phyloP scores from a whole-genome alignment of 2,329 filamentous ascomycete species.

The Diplocarpon mali region DNA sequence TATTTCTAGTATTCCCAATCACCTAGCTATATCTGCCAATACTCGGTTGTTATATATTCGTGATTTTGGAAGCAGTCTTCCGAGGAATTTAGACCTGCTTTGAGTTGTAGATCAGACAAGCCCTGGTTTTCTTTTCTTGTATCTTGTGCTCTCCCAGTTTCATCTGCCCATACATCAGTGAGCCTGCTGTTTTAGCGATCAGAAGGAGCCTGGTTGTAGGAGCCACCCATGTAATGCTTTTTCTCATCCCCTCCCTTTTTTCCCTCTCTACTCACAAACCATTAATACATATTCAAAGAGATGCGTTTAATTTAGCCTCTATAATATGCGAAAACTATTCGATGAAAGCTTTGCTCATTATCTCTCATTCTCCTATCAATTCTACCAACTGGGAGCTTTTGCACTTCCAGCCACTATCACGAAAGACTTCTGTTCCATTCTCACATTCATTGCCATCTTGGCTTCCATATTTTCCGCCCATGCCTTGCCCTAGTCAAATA shows the following conservation, averaged over 20 bases:
- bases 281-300: slow-evolving; percentile 23
- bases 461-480: slow-evolving; percentile 27
- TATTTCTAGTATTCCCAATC: not conserved
- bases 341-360: slow-evolving; percentile 22
- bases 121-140: slow-evolving; percentile 12
- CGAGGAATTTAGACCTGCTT: slow-evolving; percentile 11
- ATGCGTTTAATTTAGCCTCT: slow-evolving; percentile 6
- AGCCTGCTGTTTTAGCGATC: slow-evolving; percentile 6
- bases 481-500: slow-evolving; percentile 16
- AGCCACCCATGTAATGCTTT: slow-evolving; percentile 5
- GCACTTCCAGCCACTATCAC: slow-evolving; percentile 26
- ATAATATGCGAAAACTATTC: slow-evolving; percentile 8
- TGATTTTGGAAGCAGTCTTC: slow-evolving; percentile 10
- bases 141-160: slow-evolving; percentile 12
- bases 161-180: slow-evolving; percentile 11
- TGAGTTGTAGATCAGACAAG: slow-evolving; percentile 23
- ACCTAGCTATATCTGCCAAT: slow-evolving; percentile 6
- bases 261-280: slow-evolving; percentile 16
- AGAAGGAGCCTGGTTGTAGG: slow-evolving; percentile 13
- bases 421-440: slow-evolving; percentile 31
- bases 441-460: slow-evolving; percentile 29
- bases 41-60: slow-evolving; percentile 7
- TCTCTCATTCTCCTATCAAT: slow-evolving; percentile 16
- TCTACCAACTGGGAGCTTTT: slow-evolving; percentile 19
- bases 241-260: slow-evolving; percentile 14